Percentiles rank a stretch among this genome's conserved stretches.
Evolutionary conservation across 2,329 filamentous ascomycete species (phyloP).

Genomic region (Colletotrichum sidae): DNA sequence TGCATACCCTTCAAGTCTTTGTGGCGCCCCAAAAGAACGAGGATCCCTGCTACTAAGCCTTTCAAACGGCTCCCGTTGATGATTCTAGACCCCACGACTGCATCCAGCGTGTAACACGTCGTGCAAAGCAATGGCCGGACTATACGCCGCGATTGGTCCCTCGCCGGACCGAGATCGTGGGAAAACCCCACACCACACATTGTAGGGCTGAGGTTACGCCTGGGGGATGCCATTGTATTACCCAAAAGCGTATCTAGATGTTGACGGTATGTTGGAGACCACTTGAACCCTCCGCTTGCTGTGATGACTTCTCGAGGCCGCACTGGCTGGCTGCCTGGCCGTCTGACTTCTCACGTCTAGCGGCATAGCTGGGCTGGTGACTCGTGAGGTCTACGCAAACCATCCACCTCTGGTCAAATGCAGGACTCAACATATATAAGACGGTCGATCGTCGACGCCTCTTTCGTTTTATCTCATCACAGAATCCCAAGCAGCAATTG

Average conservation of each 20-base stretch:
- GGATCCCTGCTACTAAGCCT: not conserved
- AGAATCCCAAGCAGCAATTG: not conserved
- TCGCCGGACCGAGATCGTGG: conserved; percentile 1
- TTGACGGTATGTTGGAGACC: not conserved
- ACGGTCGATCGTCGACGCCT: no score
- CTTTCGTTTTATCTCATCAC: no score
- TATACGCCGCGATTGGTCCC: not conserved
- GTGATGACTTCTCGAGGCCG: no score
- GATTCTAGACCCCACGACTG: not conserved
- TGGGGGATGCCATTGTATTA: not conserved
- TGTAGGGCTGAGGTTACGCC: conserved; percentile 16
- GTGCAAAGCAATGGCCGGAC: not conserved
- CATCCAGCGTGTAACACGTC: conserved; percentile 4
- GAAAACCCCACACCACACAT: not conserved
- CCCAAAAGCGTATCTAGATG: conserved; percentile 13
- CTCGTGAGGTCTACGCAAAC: no score
- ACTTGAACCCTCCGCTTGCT: not conserved
- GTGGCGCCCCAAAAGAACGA: no score
- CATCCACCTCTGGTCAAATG: no score
- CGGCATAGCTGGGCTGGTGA: no score
- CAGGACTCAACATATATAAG: no score
- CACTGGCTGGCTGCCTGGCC: no score
- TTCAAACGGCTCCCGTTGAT: not conserved
- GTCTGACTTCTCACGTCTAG: no score
- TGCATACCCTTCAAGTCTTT: not conserved